phyloP scores from a whole-genome alignment of 208 protist species.

The Acanthamoeba royreba region DNA sequence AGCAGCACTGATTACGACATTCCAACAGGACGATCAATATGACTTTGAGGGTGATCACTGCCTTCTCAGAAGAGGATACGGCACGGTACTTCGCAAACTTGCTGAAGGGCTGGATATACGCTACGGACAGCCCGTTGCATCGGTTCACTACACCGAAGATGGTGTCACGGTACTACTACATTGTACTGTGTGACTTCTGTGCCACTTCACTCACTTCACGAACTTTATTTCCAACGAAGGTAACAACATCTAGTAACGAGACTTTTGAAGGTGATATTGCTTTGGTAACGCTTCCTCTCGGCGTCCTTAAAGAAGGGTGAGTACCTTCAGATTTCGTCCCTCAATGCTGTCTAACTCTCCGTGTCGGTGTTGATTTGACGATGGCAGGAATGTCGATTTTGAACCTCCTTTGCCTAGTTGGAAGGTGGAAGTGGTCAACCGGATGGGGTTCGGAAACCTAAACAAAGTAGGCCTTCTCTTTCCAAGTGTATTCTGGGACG shows the following conservation, averaged over 20 bases:
- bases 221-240: not conserved
- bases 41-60: slow-evolving; percentile 43
- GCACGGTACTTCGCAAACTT: not conserved
- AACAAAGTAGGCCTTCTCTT: slow-evolving; percentile 41
- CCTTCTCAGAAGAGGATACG: slow-evolving; percentile 7
- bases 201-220: not conserved
- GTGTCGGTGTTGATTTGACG: not conserved
- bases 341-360: not conserved
- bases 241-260: not conserved
- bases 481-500: slow-evolving; percentile 26
- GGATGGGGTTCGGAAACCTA: slow-evolving; percentile 48
- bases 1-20: not conserved
- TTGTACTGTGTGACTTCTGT: not conserved
- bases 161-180: not conserved
- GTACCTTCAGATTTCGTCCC: not conserved
- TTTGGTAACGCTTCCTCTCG: slow-evolving; percentile 41
- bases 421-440: slow-evolving; percentile 35
- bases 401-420: slow-evolving; percentile 18
- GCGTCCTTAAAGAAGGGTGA: slow-evolving; percentile 7
- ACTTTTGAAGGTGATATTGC: slow-evolving; percentile 18
- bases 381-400: not conserved
- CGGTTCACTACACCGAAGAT: slow-evolving; percentile 16
- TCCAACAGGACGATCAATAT: slow-evolving; percentile 28
- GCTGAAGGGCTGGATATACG: slow-evolving; percentile 21
- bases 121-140: not conserved